Base-by-base conservation (phyloP, 2,329 filamentous ascomycete genomes). In the Thielaviopsis cerberus region DNA sequence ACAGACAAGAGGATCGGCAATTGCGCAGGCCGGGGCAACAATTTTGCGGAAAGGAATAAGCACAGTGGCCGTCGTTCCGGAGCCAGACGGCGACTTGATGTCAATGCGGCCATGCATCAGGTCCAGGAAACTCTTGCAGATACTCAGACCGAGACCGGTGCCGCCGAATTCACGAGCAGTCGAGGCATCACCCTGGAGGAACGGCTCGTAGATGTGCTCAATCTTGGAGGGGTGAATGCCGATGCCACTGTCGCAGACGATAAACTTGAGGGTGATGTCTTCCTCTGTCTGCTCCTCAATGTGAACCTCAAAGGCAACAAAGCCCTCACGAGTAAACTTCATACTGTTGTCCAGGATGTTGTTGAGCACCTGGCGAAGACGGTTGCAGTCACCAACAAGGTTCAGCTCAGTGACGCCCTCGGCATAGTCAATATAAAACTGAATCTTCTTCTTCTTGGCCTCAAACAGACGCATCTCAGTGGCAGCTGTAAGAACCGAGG, bases 401-500 rank as follows among this genome's bases (percentile, higher is more conserved):
- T 88, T 81, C 30, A 76, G 75, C 54, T 79, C 77, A 6, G 20
- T 51, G 7, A 86, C 78, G 51, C 82, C 77, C 0, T 75, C 71
- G 6, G 80, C 76, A 56, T 88, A 79, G 52, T 84, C 78, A 26
- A 77, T 80, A 45, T 78, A 74, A 65, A 89, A 90, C 8, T 80
- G 80, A 3, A 95, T 73, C 50, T 86, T 85, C 66, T 94, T 88
- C 30, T 86, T 79, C 64, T 86, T 80, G 1, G 90, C 88, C 1
- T 86, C 88, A 64, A 94, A 94, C 50, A 85, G 82, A 63, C 94
- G 79, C 87, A 94, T 92, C 67, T 89, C 88, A 56, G 82, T 85
- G 22, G 92, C 86, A 66, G 94, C 88, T 53, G 82, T 77, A 6
- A 90, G 79, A 13, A 88, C 80, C 1, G 87, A 74, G 0, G 82